Base-by-base conservation (phyloP, 2,329 filamentous ascomycete genomes). In the Metarhizium sp. region DNA sequence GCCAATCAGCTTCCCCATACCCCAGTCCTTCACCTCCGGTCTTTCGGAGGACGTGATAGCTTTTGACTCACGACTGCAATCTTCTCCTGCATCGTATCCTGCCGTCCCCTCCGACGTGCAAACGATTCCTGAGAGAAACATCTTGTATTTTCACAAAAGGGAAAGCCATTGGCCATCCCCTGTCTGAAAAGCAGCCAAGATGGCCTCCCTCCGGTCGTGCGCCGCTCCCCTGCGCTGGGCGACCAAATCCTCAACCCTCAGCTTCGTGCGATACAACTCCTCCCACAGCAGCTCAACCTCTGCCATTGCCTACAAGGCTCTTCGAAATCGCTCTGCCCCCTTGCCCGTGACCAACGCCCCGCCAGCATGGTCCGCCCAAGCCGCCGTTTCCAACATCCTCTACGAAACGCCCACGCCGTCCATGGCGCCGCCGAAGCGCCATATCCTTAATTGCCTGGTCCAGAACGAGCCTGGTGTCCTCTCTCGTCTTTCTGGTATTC, bases 401-500 rank as follows among this genome's bases (percentile, higher is more conserved):
- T 99, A 99, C 79, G 94, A 99, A 80, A 97, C 92, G 3, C 94
- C 94, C 6, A 80, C 88, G 18, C 89, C 91, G 7, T 92, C 90
- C 14, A 80, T 80, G 64, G 85, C 85, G 29, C 92, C 94, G 8
- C 87, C 90, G 48, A 97, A 96, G 77, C 87, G 92, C 54, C 94
- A 99, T 74, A 84, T 99, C 68, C 86, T 99, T 73, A 99, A 99
- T 77, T 99, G 94, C 71, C 82, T 99, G 59, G 94, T 99, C 58
- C 94, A 99, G 75, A 99, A 99, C 76, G 94, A 99, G 78, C 94
- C 94, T 13, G 94, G 94, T 76, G 94, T 99, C 56, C 79, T 99
- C 57, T 97, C 92, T 53, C 91, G 94, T 58, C 90, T 99, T 10
- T 97, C 94, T 1, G 94, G 94, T 55, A 97, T 99, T 68, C 79